These are phyloP conservation scores for Apiospora saccharicola DNA, from an alignment of 2,329 filamentous ascomycete genomes.

Conservation along the genomic window DNA sequence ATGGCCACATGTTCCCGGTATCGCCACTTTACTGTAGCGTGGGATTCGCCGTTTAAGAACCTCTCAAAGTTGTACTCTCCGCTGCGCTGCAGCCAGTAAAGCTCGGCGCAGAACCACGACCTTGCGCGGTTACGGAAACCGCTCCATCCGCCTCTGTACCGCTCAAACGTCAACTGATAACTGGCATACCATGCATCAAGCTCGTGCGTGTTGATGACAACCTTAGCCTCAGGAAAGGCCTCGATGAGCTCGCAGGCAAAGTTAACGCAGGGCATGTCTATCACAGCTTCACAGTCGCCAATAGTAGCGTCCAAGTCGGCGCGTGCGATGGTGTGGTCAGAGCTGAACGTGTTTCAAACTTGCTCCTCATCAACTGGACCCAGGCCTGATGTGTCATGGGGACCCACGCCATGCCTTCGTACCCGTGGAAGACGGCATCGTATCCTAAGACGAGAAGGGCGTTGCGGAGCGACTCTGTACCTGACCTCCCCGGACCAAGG, in stretches of 20 bases:
- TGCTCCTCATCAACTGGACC: neutral
- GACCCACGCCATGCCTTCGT: neutral
- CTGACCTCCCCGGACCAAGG: neutral
- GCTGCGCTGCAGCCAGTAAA: neutral
- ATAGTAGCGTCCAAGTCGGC: neutral
- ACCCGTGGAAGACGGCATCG: neutral
- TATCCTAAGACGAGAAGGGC: neutral
- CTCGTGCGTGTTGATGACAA: neutral
- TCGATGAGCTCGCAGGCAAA: constrained; percentile 10
- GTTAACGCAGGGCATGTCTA: constrained; percentile 2
- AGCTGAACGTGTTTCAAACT: neutral
- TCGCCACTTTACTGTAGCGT: neutral
- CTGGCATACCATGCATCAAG: constrained; percentile 6
- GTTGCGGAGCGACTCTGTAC: neutral
- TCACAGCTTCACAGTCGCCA: constrained; percentile 21
- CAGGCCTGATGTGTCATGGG: neutral
- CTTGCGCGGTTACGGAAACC: neutral
- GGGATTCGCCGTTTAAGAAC: neutral
- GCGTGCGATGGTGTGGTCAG: neutral
- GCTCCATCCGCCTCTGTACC: neutral
- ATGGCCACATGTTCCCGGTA: constrained; percentile 6
- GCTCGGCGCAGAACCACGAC: neutral
- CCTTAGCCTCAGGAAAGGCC: neutral
- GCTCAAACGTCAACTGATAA: neutral
- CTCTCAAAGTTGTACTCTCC: neutral